phyloP scores from a whole-genome alignment of 2,329 filamentous ascomycete genomes.

The Aspergillus ustus region DNA sequence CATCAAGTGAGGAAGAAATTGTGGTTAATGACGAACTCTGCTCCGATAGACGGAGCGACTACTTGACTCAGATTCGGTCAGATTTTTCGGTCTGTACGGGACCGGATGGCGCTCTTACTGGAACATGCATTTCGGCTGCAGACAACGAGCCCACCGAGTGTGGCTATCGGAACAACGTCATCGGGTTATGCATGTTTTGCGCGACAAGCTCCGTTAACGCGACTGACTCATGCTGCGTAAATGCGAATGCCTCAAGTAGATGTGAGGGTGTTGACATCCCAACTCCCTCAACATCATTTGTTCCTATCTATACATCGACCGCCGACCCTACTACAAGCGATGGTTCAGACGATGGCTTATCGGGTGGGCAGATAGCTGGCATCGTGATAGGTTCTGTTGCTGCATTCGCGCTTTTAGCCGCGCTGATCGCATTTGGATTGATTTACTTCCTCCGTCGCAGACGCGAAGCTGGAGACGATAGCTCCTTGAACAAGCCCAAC shows the following conservation, averaged over 20 bases:
- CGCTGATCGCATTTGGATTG: constrained; percentile 65
- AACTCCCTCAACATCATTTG: constrained; percentile 62
- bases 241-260: constrained; percentile 71
- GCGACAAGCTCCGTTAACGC: constrained; percentile 81
- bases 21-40: constrained; percentile 76
- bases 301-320: constrained; percentile 66
- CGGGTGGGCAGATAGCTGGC: constrained; percentile 87
- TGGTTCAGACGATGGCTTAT: constrained; percentile 57
- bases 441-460: constrained; percentile 59
- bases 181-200: constrained; percentile 87
- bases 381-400: constrained; percentile 81
- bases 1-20: constrained; percentile 86
- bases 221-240: constrained; percentile 94
- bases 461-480: constrained; percentile 67
- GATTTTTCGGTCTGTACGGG: constrained; percentile 90
- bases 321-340: constrained; percentile 57
- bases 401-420: constrained; percentile 71
- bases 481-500: constrained; percentile 87
- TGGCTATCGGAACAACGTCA: constrained; percentile 73
- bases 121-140: constrained; percentile 74
- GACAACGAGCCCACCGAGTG: constrained; percentile 86
- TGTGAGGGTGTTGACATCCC: constrained; percentile 81
- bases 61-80: constrained; percentile 78
- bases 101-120: constrained; percentile 77
- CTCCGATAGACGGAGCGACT: constrained; percentile 65